Base-by-base conservation (phyloP, 768 basidiomycete genomes). In the Krasilnikovozyma curviuscula region DNA sequence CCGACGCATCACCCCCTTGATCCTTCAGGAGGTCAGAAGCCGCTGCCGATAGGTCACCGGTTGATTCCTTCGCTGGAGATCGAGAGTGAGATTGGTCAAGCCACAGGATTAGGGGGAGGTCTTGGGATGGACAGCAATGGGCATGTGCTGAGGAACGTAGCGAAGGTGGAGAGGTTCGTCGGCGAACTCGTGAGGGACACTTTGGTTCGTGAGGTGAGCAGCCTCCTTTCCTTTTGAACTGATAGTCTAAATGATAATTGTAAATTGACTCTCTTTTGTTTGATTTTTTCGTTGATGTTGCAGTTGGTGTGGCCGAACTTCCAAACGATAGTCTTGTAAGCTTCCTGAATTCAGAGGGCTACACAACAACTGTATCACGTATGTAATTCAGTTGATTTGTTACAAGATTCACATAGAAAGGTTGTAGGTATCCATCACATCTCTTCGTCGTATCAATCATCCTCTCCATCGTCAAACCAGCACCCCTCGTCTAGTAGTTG, bases 241-340 rank as follows among this genome's bases (percentile, higher is more conserved):
- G n/a, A n/a, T n/a, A n/a, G n/a, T n/a, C n/a, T n/a, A n/a, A n/a
- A n/a, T n/a, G n/a, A n/a, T n/a, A n/a, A n/a, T n/a, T n/a, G n/a
- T n/a, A n/a, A n/a, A n/a, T n/a, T n/a, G n/a, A n/a, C 39, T 40
- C 39, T 40, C 19, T 4, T 12, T 40, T 25, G 12, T 19, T 30
- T 34, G 50, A 25, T 52, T 52, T 21, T 40, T 52, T 98, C 38
- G 88, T 93, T 62, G 91, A 93, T 59, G 89, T n/a, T n/a, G n/a
- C n/a, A 93, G 65, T 71, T 95, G 16, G 84, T 93, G 5, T 95
- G 88, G 65, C 89, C 89, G 19, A 93, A 91, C 62, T 95, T 85
- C 64, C 84, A 89, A 66, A 89, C 86, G 1, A 56, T 70, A 10
- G 63, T 62, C 2, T 46, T 63, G n/a, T n/a, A n/a, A n/a, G n/a